Evolutionary conservation across 495 filamentous ascomycete genomes (phyloP), one percentile per base, ranked within the genome.

Genomic region (Physcia stellaris): DNA sequence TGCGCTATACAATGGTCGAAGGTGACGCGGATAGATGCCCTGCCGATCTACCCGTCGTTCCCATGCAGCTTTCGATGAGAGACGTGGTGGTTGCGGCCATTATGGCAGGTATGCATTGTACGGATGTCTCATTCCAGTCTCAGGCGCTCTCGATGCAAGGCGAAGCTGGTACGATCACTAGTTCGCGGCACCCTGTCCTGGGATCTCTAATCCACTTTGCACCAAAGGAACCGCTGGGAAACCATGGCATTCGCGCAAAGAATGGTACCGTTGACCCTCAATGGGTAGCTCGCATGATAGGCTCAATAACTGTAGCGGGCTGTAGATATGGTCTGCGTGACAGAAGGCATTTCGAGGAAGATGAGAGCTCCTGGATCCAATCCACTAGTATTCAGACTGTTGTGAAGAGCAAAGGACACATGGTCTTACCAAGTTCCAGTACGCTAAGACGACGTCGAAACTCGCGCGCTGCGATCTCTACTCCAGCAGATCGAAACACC

Each of bases 1-100:
- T 43, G n/a, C 26, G 20, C 17, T 43, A 42, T 18, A 19, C 26
- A 31, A 20, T 43, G 20, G 24, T 41, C 13, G 41, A 39, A n/a
- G 37, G 41, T 9, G 41, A 43, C 28, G 35, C 41, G 24, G 41
- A 43, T 15, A 26, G 37, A 16, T 43, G 41, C 17, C 41, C 41
- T 13, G 22, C 41, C 5, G 41, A 43, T 38, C 2, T 43, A 19
- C 16, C 41, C 2, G 27, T 21, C 5, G 36, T 43, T 15, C 41
- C 41, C 1, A 43, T 43, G 36, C 41, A 38, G 30, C 16, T 43
- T 0, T 43, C 41, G 2, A 23, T 43, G 36, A 16, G 41, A n/a
- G 41, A 43, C 16, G 19, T 43, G 17, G 19, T 40, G 9, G 20
- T 23, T 15, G 2, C 40, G 6, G 41, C 20, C n/a, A 18, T 43